Percentiles rank a stretch among this genome's conserved stretches.
Evolutionary conservation across 2,329 filamentous ascomycete genomes (phyloP).

Genomic region (Curvularia lunata): DNA sequence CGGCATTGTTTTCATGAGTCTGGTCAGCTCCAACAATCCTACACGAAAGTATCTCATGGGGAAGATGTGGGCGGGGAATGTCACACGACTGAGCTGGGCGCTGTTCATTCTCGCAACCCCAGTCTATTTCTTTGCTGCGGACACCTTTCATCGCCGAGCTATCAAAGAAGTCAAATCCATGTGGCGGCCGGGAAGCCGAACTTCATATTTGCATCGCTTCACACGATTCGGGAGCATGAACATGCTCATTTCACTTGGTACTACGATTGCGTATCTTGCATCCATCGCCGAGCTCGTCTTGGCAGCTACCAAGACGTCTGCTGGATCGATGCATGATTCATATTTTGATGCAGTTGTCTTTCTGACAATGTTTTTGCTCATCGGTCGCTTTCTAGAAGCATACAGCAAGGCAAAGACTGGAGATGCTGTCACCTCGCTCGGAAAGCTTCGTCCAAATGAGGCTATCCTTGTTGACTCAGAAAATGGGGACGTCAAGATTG

Average conservation of each 20-base stretch:
- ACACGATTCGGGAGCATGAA: conserved; percentile 98
- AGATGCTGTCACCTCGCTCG: conserved; percentile 80
- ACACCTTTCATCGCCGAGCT: conserved; percentile 81
- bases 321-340: conserved; percentile 46
- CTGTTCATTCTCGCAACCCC: conserved; percentile 83
- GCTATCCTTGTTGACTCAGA: conserved; percentile 69
- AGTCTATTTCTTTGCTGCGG: conserved; percentile 84
- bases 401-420: conserved; percentile 92
- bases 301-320: conserved; percentile 52
- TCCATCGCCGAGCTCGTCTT: conserved; percentile 78
- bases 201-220: conserved; percentile 75
- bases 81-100: conserved; percentile 78
- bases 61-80: conserved; percentile 70
- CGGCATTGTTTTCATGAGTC: conserved; percentile 88
- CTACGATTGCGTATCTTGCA: conserved; percentile 83
- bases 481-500: conserved; percentile 55
- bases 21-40: conserved; percentile 67
- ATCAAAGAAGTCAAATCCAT: conserved; percentile 78
- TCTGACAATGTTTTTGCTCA: conserved; percentile 83
- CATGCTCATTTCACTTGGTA: conserved; percentile 87
- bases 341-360: conserved; percentile 97
- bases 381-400: conserved; percentile 76
- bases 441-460: conserved; percentile 77
- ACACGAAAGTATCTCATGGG: conserved; percentile 71
- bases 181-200: conserved; percentile 77